These are phyloP conservation scores for Camelina laxa DNA, from an alignment of 345 rosid species.

Conservation along the genomic window DNA sequence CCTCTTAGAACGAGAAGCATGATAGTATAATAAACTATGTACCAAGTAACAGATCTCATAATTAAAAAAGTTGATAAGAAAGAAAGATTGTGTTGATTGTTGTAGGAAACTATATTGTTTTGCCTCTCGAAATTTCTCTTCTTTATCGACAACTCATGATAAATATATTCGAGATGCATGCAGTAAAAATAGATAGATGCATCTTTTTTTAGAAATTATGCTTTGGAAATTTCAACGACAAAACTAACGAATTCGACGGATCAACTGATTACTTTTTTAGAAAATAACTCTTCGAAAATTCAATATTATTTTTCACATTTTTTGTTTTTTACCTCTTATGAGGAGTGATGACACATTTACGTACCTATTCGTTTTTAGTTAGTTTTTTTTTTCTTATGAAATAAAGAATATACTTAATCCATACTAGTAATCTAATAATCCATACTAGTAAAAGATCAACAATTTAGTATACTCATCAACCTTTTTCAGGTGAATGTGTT, in stretches of 20 bases:
- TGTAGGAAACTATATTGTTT: neutral
- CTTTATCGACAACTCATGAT: neutral
- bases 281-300: too few relatives aligned
- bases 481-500: too few relatives aligned
- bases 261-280: too few relatives aligned
- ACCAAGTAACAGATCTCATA: slow-evolving; percentile 32
- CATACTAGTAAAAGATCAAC: too few relatives aligned
- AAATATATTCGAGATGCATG: neutral
- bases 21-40: neutral
- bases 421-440: too few relatives aligned
- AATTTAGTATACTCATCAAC: too few relatives aligned
- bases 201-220: neutral
- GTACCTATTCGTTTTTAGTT: too few relatives aligned
- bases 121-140: neutral
- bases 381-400: too few relatives aligned
- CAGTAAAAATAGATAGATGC: slow-evolving; percentile 15
- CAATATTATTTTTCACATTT: too few relatives aligned
- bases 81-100: neutral
- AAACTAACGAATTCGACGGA: neutral
- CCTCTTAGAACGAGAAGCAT: neutral
- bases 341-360: too few relatives aligned
- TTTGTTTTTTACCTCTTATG: too few relatives aligned
- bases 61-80: neutral
- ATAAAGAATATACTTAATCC: too few relatives aligned
- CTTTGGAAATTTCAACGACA: slow-evolving; percentile 1